Evolutionary conservation across 2,329 filamentous ascomycete genomes (phyloP).

Genomic region (Aspergillus ochraceus): DNA sequence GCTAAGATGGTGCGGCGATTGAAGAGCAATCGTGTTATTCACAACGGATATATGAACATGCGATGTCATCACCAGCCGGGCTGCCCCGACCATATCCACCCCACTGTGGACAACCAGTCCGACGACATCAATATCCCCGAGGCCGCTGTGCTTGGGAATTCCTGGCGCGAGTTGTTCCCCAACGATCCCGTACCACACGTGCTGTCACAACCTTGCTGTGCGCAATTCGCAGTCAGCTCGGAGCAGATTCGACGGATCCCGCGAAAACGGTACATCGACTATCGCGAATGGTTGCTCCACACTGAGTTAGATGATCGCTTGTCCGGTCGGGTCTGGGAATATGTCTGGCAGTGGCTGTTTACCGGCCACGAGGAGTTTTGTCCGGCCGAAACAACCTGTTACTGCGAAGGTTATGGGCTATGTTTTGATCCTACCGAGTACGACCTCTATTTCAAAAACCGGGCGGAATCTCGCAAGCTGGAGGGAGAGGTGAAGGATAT

Average conservation of each 20-base stretch:
- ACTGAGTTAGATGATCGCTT: conserved; percentile 50
- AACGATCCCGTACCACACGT: conserved; percentile 29
- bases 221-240: conserved; percentile 55
- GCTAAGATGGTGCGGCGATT: conserved; percentile 44
- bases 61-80: conserved; percentile 53
- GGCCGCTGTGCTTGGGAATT: conserved; percentile 25
- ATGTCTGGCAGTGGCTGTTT: conserved; percentile 48
- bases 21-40: conserved; percentile 42
- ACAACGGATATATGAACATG: conserved; percentile 51
- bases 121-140: conserved; percentile 27
- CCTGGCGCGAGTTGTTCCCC: conserved; percentile 32
- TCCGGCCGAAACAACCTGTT: conserved; percentile 9
- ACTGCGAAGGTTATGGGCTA: conserved; percentile 11
- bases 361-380: conserved; percentile 5
- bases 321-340: conserved; percentile 54
- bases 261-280: conserved; percentile 47
- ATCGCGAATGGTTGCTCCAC: conserved; percentile 53
- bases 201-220: conserved; percentile 56
- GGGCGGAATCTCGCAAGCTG: background rate
- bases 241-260: conserved; percentile 50
- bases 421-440: conserved; percentile 8
- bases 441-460: conserved; percentile 3
- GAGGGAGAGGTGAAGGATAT: background rate
- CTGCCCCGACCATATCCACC: conserved; percentile 52
- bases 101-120: background rate